These are phyloP conservation scores for Inga leiocalycina DNA, from an alignment of 306 rosid genomes.

Conservation along the genomic window DNA sequence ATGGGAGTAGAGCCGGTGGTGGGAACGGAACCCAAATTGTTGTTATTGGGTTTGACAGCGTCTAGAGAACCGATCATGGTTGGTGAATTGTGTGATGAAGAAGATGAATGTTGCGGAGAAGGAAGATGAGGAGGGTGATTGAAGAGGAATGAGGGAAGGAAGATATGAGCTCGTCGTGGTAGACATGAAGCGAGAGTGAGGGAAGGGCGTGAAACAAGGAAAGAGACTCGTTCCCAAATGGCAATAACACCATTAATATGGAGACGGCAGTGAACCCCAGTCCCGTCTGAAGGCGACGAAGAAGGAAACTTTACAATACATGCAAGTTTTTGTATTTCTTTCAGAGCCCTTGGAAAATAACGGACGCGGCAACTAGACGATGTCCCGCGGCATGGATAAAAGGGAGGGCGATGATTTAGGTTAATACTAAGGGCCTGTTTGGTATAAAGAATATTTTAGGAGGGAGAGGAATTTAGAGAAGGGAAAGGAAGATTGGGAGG, in stretches of 20 bases:
- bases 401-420: too few relatives aligned
- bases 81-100: background rate
- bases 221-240: slow-evolving; percentile 2
- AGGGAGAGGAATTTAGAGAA: too few relatives aligned
- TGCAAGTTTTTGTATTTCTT: background rate
- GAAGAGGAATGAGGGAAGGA: background rate
- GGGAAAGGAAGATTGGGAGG: too few relatives aligned
- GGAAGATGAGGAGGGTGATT: background rate
- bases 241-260: background rate
- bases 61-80: slow-evolving; percentile 31
- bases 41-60: slow-evolving; percentile 30
- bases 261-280: background rate
- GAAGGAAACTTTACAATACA: background rate
- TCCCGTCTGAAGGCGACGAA: background rate
- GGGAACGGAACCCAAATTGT: slow-evolving; percentile 26
- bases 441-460: too few relatives aligned
- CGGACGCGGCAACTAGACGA: too few relatives aligned
- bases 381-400: too few relatives aligned
- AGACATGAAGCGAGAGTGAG: background rate
- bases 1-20: slow-evolving; percentile 25
- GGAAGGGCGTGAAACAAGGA: slow-evolving; percentile 15
- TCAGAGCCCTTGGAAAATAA: background rate
- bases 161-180: background rate
- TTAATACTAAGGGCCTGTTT: too few relatives aligned
- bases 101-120: background rate